These are phyloP conservation scores for Colletotrichum chlorophyti DNA, from an alignment of 2,329 filamentous ascomycete genomes.

Conservation along the genomic window DNA sequence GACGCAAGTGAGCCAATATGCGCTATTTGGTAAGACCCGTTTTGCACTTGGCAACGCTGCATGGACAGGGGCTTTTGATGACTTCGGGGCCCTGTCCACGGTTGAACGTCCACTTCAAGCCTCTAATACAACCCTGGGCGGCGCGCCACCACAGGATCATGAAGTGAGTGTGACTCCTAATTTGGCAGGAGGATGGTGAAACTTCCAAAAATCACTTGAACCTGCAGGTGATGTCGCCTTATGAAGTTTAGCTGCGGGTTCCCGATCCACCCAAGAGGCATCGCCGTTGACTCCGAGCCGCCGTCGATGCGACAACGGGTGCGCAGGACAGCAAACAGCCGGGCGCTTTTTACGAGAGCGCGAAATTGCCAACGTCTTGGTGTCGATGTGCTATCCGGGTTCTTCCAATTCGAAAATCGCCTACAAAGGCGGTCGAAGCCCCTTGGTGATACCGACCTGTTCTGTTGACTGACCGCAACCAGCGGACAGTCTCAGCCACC, in stretches of 20 bases:
- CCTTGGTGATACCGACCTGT: no score
- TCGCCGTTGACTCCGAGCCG: not conserved
- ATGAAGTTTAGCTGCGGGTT: not conserved
- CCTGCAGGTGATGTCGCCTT: not conserved
- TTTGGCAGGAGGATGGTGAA: not conserved
- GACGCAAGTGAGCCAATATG: not conserved
- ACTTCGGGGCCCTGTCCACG: not conserved
- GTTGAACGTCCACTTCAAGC: not conserved
- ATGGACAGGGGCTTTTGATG: not conserved
- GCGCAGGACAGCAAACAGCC: no score
- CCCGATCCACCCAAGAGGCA: not conserved
- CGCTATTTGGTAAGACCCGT: slow-evolving; percentile 3
- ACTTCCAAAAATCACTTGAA: not conserved
- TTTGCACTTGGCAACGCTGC: not conserved
- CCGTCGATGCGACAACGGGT: no score
- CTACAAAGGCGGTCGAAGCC: no score
- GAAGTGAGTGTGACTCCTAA: not conserved
- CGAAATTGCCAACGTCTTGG: no score
- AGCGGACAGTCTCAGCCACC: no score
- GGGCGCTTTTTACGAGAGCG: no score
- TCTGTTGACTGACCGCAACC: no score
- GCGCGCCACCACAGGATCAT: no score
- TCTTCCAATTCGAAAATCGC: not conserved
- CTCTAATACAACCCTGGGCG: not conserved
- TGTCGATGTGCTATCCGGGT: slow-evolving; percentile 13